Conservation (phyloP, 2,329 filamentous ascomycete species). For the Escovopsis sp. region DNA sequence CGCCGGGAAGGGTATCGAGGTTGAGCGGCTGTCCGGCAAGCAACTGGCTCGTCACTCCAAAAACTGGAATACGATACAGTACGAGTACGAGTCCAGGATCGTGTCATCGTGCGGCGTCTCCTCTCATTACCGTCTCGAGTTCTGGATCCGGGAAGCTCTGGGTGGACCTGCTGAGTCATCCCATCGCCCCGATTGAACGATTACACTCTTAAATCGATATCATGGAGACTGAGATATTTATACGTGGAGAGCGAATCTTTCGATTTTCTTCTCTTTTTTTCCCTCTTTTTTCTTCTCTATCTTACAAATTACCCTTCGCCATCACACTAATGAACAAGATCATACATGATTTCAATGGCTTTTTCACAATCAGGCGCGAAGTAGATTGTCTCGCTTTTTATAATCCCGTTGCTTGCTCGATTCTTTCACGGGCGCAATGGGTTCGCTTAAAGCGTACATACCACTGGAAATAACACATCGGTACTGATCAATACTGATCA, state of each 20-base stretch:
- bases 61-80: no score
- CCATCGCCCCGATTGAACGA: not conserved
- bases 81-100: no score
- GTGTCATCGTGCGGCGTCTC: no score
- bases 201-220: no score
- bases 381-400: constrained; percentile 45
- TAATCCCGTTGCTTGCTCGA: constrained; percentile 41
- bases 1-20: no score
- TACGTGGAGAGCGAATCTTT: no score
- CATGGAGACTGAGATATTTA: no score
- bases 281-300: constrained; percentile 25
- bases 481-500: no score
- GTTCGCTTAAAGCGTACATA: constrained; percentile 47
- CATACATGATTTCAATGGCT: constrained; percentile 19
- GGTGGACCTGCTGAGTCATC: constrained; percentile 4
- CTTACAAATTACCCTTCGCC: constrained; percentile 32
- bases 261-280: constrained; percentile 1
- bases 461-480: constrained; percentile 6
- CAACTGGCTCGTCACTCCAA: no score
- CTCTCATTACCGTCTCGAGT: no score
- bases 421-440: constrained; percentile 32
- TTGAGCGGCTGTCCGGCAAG: no score
- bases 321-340: constrained; percentile 21
- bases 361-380: constrained; percentile 34
- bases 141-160: no score